phyloP scores from a whole-genome alignment of 2,329 filamentous ascomycete species.

The Alternaria sp. region DNA sequence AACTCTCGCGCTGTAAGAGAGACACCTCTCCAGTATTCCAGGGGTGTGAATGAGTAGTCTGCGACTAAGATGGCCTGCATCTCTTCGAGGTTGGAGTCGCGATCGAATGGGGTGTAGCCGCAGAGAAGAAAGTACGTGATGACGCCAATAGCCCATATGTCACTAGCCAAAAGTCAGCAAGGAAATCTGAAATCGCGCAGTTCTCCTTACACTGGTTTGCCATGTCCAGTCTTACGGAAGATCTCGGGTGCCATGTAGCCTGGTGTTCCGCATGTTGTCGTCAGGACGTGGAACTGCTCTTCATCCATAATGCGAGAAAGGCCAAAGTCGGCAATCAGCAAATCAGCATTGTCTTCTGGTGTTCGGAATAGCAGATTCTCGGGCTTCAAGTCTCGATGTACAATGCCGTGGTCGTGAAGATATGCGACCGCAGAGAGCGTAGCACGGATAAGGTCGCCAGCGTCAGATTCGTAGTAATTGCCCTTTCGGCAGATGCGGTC shows the following conservation, averaged over 20 bases:
- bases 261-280: conserved; percentile 95
- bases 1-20: conserved; percentile 86
- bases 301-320: conserved; percentile 98
- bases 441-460: conserved; percentile 91
- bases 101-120: conserved; percentile 97
- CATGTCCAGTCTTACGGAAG: conserved; percentile 97
- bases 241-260: conserved; percentile 99
- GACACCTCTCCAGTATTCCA: conserved; percentile 96
- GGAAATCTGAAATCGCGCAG: not conserved
- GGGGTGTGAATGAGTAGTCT: conserved; percentile 92
- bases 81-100: conserved; percentile 96
- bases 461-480: conserved; percentile 97
- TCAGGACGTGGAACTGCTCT: conserved; percentile 96
- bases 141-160: conserved; percentile 97
- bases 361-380: conserved; percentile 97
- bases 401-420: conserved; percentile 97
- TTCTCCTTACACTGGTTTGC: conserved; percentile 80
- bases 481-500: conserved; percentile 99
- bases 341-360: conserved; percentile 95
- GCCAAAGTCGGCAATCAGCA: conserved; percentile 96
- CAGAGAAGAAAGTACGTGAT: conserved; percentile 99
- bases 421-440: conserved; percentile 98
- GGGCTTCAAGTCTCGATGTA: conserved; percentile 96
- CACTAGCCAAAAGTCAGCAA: conserved; percentile 57
- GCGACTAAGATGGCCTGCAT: conserved; percentile 98